phyloP scores from a whole-genome alignment of 2,329 filamentous ascomycete genomes.

The Graphilbum sp. region DNA sequence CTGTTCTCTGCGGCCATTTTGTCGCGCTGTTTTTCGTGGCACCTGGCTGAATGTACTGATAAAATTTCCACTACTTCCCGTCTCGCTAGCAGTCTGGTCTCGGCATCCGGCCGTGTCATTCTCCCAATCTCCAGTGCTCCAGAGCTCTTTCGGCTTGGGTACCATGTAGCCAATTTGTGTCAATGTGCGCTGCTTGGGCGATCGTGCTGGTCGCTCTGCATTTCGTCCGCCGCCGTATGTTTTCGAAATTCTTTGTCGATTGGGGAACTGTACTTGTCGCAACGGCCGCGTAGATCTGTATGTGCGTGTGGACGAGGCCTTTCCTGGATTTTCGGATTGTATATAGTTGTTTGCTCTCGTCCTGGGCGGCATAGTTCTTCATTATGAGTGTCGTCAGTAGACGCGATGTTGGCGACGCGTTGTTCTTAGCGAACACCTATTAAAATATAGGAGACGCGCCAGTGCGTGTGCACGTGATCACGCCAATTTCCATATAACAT shows the following conservation, averaged over 20 bases:
- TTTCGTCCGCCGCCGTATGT: constrained; percentile 12
- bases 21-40: constrained; percentile 14
- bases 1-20: too few relatives aligned
- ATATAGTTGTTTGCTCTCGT: background rate
- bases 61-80: too few relatives aligned
- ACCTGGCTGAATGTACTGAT: too few relatives aligned
- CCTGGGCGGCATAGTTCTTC: too few relatives aligned
- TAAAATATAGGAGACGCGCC: too few relatives aligned
- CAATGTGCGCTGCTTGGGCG: constrained; percentile 17
- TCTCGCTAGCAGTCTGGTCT: too few relatives aligned
- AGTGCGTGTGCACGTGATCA: too few relatives aligned
- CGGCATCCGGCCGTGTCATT: constrained; percentile 6
- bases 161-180: constrained; percentile 17
- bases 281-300: constrained; percentile 13
- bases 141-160: background rate
- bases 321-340: background rate
- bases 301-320: background rate
- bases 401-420: too few relatives aligned
- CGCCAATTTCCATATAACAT: too few relatives aligned
- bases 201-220: background rate
- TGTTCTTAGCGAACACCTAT: too few relatives aligned
- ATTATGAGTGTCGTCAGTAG: too few relatives aligned
- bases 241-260: constrained; percentile 11
- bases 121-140: constrained; percentile 3
- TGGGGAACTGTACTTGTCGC: constrained; percentile 16